Conservation (phyloP, 306 rosid species). For the Phaseolus lunatus region DNA sequence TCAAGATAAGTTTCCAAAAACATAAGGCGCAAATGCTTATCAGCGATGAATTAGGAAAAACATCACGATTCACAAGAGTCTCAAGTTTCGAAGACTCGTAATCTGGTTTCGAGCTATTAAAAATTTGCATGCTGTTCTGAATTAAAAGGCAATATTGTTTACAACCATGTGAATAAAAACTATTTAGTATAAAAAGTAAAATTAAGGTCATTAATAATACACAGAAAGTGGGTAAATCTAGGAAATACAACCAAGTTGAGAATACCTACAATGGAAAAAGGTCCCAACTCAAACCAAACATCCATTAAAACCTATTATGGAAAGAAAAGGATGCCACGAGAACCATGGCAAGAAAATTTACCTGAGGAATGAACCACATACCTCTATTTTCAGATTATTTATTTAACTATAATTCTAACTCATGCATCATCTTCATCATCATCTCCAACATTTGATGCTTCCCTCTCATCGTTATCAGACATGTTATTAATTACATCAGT, state of each 20-base stretch:
- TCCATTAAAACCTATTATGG: constrained; percentile 40
- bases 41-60: neutral
- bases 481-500: constrained; percentile 85
- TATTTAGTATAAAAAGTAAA: constrained; percentile 36
- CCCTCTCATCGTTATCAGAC: constrained; percentile 76
- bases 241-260: constrained; percentile 48
- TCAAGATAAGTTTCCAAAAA: neutral
- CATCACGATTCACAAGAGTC: neutral
- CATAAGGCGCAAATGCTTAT: neutral
- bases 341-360: constrained; percentile 40
- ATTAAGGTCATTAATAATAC: constrained; percentile 54
- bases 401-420: constrained; percentile 9
- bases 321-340: constrained; percentile 24
- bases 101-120: neutral
- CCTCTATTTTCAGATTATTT: constrained; percentile 47
- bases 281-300: constrained; percentile 42
- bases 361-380: constrained; percentile 38
- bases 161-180: constrained; percentile 33
- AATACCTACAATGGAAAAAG: constrained; percentile 39
- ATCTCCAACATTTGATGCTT: constrained; percentile 54
- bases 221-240: constrained; percentile 45
- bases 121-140: constrained; percentile 36
- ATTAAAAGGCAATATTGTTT: constrained; percentile 32
- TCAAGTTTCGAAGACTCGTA: neutral
- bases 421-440: constrained; percentile 56